These are phyloP conservation scores for Dysphania ambrosioides DNA, from an alignment of 148 eudicot species.

Conservation along the genomic window DNA sequence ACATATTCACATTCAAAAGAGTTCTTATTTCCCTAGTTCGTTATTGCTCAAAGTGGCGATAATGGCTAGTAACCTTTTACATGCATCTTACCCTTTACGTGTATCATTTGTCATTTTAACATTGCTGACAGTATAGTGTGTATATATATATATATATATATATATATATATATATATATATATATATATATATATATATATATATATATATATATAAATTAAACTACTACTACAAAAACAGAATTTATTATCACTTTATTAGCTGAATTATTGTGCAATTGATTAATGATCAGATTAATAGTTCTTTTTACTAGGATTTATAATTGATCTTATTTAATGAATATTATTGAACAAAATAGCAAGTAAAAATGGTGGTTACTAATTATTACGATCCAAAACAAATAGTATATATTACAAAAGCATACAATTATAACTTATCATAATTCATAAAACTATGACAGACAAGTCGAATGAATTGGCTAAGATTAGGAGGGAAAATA, in stretches of 20 bases:
- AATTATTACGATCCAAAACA: background rate
- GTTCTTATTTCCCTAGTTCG: too few relatives aligned
- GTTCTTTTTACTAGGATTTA: background rate
- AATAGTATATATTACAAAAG: background rate
- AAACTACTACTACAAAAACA: too few relatives aligned
- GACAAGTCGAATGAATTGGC: constrained; percentile 16
- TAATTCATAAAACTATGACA: constrained; percentile 8
- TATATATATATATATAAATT: too few relatives aligned
- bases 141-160: too few relatives aligned
- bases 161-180: too few relatives aligned
- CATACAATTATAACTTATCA: background rate
- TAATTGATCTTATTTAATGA: background rate
- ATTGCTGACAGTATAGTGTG: constrained; percentile 19
- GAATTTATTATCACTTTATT: constrained; percentile 3
- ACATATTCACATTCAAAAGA: too few relatives aligned
- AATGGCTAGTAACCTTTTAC: too few relatives aligned
- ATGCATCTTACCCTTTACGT: too few relatives aligned
- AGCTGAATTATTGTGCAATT: constrained; percentile 12
- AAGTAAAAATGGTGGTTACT: background rate
- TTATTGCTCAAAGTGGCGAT: too few relatives aligned
- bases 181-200: too few relatives aligned
- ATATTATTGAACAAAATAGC: too few relatives aligned
- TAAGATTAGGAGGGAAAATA: constrained; percentile 14
- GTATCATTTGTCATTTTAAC: background rate
- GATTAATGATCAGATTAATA: constrained; percentile 20